Conservation (phyloP, 306 rosid genomes). For the Cucumis hystrix region DNA sequence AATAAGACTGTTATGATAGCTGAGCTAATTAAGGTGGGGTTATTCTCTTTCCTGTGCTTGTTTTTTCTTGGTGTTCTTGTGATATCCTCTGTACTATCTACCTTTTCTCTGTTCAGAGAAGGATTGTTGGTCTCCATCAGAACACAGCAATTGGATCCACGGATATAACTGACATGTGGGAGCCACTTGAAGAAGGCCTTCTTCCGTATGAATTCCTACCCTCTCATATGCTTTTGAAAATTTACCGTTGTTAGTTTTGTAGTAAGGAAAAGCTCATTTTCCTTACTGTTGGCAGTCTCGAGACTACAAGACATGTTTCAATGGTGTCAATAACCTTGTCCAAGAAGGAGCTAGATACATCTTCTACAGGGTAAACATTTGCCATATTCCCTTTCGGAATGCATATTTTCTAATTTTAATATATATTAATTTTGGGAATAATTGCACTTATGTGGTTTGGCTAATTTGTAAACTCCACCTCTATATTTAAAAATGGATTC, state of each 20-base stretch:
- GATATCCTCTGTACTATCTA: not conserved
- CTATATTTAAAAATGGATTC: not conserved
- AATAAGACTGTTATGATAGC: conserved; percentile 83
- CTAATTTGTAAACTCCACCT: not conserved
- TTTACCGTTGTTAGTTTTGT: not conserved
- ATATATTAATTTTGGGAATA: not conserved
- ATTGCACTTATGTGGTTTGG: not conserved
- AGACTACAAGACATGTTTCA: conserved; percentile 87
- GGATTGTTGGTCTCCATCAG: conserved; percentile 76
- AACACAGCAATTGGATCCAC: conserved; percentile 62
- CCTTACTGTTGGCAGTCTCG: conserved; percentile 41
- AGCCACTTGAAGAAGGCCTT: conserved; percentile 92
- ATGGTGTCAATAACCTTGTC: conserved; percentile 76
- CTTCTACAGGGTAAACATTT: conserved; percentile 59
- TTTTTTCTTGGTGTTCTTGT: not conserved
- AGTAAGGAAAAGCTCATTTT: conserved; percentile 2
- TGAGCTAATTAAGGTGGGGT: conserved; percentile 65
- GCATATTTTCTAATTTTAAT: not conserved
- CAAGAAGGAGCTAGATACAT: conserved; percentile 40
- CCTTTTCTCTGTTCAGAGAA: conserved; percentile 44
- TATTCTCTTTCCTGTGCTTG: not conserved
- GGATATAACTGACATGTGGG: conserved; percentile 79
- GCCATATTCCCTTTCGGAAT: not conserved
- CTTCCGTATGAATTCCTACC: conserved; percentile 43
- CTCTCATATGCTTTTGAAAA: not conserved